These are phyloP conservation scores for Sideroxylon spinosum DNA, from an alignment of 179 eudicot species.

Conservation along the genomic window DNA sequence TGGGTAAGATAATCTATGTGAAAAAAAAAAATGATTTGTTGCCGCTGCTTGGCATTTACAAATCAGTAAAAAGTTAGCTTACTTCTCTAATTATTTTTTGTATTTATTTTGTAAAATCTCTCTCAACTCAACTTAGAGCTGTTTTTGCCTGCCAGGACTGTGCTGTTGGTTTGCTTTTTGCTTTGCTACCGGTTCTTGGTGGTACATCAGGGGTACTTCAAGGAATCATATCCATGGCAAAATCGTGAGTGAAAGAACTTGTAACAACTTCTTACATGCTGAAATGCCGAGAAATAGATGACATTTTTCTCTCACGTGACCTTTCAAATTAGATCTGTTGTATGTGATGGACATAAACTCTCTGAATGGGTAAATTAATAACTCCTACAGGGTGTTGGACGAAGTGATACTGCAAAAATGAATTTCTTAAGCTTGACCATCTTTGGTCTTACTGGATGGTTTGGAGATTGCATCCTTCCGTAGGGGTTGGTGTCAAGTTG, in stretches of 20 bases:
- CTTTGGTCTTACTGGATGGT: neutral
- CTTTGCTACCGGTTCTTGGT: constrained; percentile 85
- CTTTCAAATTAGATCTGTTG: neutral
- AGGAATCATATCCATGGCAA: constrained; percentile 76
- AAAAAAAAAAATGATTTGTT: neutral
- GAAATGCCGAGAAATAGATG: neutral
- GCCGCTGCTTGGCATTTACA: neutral
- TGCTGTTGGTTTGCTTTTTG: constrained; percentile 84
- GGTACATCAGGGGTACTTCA: constrained; percentile 81
- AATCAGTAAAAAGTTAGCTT: neutral
- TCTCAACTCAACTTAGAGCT: constrained; percentile 2
- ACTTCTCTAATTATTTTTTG: too few relatives aligned
- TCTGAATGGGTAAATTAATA: neutral
- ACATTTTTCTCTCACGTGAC: neutral
- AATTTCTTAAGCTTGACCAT: neutral
- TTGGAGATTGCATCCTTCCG: neutral
- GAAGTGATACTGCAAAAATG: too few relatives aligned
- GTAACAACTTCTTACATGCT: neutral
- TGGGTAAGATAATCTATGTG: neutral
- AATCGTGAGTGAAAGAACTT: constrained; percentile 55
- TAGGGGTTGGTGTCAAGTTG: neutral
- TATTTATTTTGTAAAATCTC: neutral
- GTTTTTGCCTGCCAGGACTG: constrained; percentile 55
- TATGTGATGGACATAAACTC: neutral
- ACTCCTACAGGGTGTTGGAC: neutral